These are phyloP conservation scores for Blastomyces emzantsi DNA, from an alignment of 2,329 filamentous ascomycete genomes.

Conservation along the genomic window DNA sequence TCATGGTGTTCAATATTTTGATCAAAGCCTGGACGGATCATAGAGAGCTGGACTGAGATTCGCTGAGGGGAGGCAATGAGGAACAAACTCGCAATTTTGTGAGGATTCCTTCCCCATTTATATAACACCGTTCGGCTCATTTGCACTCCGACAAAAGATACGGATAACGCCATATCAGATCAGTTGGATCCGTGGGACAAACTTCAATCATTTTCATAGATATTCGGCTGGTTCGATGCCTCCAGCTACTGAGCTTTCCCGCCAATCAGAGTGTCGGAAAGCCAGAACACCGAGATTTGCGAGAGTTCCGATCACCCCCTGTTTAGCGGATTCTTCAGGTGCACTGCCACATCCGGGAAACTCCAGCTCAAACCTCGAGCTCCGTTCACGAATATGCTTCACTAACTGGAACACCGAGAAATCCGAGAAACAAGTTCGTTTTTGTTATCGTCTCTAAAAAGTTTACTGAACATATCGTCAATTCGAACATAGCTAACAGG, in stretches of 20 bases:
- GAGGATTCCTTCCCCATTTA: neutral
- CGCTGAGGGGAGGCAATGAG: neutral
- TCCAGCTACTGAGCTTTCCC: neutral
- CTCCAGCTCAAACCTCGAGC: too few relatives aligned
- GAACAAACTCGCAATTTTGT: neutral
- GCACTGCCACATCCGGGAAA: neutral
- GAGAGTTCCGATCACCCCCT: constrained; percentile 10
- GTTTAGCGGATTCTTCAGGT: neutral
- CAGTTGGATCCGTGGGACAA: neutral
- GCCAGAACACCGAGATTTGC: constrained; percentile 16
- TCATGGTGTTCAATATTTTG: neutral
- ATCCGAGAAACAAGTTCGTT: neutral
- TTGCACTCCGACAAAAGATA: neutral
- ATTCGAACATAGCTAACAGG: too few relatives aligned
- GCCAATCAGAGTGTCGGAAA: neutral
- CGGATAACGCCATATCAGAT: neutral
- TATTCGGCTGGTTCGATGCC: neutral
- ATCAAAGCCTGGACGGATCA: neutral
- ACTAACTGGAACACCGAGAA: neutral
- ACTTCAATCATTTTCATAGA: neutral
- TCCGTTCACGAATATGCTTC: neutral
- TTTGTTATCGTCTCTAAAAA: too few relatives aligned
- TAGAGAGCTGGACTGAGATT: neutral
- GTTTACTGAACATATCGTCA: too few relatives aligned
- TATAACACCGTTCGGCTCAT: neutral